phyloP scores from a whole-genome alignment of 2,329 filamentous ascomycete genomes.

The Fusarium pseudoanthophilum region DNA sequence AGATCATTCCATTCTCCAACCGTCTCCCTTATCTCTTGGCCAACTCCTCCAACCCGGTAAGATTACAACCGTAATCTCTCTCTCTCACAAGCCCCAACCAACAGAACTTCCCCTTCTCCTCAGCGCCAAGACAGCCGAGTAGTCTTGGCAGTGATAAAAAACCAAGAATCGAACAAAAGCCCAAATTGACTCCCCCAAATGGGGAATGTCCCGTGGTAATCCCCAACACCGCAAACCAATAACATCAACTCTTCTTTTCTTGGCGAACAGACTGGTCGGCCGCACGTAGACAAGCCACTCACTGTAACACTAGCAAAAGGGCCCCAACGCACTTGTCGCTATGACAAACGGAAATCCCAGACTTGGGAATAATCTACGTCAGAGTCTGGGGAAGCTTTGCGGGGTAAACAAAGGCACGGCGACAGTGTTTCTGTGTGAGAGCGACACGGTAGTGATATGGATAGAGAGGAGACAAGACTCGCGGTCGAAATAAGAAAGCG shows the following conservation, averaged over 20 bases:
- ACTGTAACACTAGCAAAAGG: not conserved
- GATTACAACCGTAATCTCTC: not conserved
- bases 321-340: not conserved
- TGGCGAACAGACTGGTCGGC: slow-evolving; percentile 3
- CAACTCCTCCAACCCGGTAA: not conserved
- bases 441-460: not conserved
- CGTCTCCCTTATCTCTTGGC: slow-evolving; percentile 23
- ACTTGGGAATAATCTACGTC: slow-evolving; percentile 1
- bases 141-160: slow-evolving; percentile 23
- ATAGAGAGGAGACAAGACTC: not conserved
- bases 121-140: slow-evolving; percentile 16
- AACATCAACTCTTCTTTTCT: not conserved
- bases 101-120: not conserved
- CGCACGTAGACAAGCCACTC: slow-evolving; percentile 15
- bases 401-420: slow-evolving; percentile 10
- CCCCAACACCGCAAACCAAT: slow-evolving; percentile 19
- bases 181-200: slow-evolving; percentile 9
- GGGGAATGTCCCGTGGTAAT: slow-evolving; percentile 21
- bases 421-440: too few relatives aligned
- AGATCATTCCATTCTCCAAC: slow-evolving; percentile 14
- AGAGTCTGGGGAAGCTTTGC: slow-evolving; percentile 26
- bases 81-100: not conserved
- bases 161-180: slow-evolving; percentile 5
- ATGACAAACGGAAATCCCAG: slow-evolving; percentile 22
- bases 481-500: slow-evolving; percentile 14